A percentile compares a stretch with the other conserved stretches of the same genome.
These are phyloP conservation scores for Phytophthora pseudosyringae DNA, from an alignment of 352 stramenopile species.

Conservation along the genomic window DNA sequence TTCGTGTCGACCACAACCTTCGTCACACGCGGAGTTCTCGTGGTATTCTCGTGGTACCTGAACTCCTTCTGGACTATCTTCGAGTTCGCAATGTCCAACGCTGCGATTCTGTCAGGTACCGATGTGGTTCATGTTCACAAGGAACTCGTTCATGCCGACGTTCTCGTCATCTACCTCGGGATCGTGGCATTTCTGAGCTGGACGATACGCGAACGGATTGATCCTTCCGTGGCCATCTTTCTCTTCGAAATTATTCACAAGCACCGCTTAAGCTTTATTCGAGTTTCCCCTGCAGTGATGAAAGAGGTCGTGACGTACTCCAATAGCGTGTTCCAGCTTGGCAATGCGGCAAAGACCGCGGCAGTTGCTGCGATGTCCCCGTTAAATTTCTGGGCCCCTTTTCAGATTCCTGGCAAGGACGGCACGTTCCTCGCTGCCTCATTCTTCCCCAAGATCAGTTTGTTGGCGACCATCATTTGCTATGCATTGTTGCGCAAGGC, in stretches of 20 bases:
- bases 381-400: conserved; percentile 24
- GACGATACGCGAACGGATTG: conserved; percentile 28
- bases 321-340: conserved; percentile 14
- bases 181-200: conserved; percentile 25
- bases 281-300: conserved; percentile 1
- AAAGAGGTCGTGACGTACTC: conserved; percentile 18
- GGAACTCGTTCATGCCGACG: conserved; percentile 37
- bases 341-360: neutral
- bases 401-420: conserved; percentile 25
- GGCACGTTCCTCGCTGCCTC: conserved; percentile 22
- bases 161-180: conserved; percentile 35
- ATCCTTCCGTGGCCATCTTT: conserved; percentile 28
- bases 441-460: conserved; percentile 28
- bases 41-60: conserved; percentile 38
- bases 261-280: conserved; percentile 21
- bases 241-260: conserved; percentile 32
- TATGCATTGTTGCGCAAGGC: conserved; percentile 27
- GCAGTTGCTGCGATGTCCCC: conserved; percentile 24
- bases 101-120: conserved; percentile 13
- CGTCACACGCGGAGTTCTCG: conserved; percentile 15
- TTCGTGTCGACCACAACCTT: conserved; percentile 35
- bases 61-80: conserved; percentile 42
- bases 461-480: conserved; percentile 15
- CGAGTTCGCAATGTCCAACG: conserved; percentile 39
- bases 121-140: conserved; percentile 26